These are phyloP conservation scores for Aspergillus tanneri DNA, from an alignment of 2,329 filamentous ascomycete species.

Conservation along the genomic window DNA sequence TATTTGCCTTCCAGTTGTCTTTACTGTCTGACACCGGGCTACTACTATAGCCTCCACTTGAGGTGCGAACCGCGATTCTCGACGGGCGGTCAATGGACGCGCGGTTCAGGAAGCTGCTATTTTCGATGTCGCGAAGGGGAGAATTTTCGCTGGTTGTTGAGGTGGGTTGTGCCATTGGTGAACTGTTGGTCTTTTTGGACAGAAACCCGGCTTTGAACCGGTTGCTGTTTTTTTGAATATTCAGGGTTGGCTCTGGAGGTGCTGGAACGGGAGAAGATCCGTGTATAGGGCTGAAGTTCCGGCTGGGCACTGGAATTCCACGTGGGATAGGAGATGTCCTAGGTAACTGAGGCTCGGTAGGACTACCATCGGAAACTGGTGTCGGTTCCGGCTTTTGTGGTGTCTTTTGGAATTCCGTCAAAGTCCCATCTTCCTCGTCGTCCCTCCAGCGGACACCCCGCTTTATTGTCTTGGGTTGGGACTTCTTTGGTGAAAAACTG, in stretches of 20 bases:
- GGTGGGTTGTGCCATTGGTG: conserved; percentile 60
- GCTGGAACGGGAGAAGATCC: conserved; percentile 59
- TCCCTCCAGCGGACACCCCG: conserved; percentile 88
- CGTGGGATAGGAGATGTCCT: conserved; percentile 52
- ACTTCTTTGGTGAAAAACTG: conserved; percentile 76
- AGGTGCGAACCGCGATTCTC: conserved; percentile 41
- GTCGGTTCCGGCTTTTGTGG: conserved; percentile 67
- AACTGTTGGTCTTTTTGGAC: conserved; percentile 65
- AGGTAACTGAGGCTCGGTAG: conserved; percentile 50
- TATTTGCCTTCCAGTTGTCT: conserved; percentile 47
- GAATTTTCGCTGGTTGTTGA: conserved; percentile 58
- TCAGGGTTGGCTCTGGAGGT: conserved; percentile 59
- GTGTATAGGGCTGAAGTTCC: conserved; percentile 39
- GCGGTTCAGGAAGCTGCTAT: conserved; percentile 50
- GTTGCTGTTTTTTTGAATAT: conserved; percentile 60
- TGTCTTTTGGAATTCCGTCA: conserved; percentile 90
- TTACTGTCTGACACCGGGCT: conserved; percentile 50
- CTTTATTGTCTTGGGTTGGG: conserved; percentile 62
- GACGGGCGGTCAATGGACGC: conserved; percentile 43
- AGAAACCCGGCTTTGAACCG: conserved; percentile 90
- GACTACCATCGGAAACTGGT: conserved; percentile 52
- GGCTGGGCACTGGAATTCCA: conserved; percentile 42
- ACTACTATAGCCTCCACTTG: conserved; percentile 36
- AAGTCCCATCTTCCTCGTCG: conserved; percentile 78
- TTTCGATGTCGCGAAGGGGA: conserved; percentile 55